Base-by-base conservation (phyloP, 257 asterid genomes). In the Forsythia viridissima region DNA sequence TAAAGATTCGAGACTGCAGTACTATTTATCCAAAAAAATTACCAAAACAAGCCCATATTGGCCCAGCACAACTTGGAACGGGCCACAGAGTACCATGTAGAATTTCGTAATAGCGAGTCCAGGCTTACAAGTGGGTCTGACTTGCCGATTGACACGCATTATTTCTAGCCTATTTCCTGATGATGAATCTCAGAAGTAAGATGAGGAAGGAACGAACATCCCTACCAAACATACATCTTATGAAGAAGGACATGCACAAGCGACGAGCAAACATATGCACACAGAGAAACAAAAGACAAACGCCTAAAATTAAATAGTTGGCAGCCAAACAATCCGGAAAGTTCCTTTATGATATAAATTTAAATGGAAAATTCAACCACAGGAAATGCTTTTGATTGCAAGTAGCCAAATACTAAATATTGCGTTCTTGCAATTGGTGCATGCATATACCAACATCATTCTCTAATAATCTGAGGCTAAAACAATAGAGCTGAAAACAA, bases 371-470 rank as follows among this genome's bases (percentile, higher is more conserved):
- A 52, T 20, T 20, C 67, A 20, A 21, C 15, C 36, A 8, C 11
- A 61, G 37, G 37, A 61, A 61, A 61, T 61, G 69, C 69, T 61
- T 61, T 24, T 61, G 38, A 61, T 61, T 61, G 69, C 69, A 61
- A 61, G 38, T 20, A 20, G 13, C 34, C 67, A 59, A 59, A 20
- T 20, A 59, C 13, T 12, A 59, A 59, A 20, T 59, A 59, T 34
- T n/a, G 16, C 21, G 21, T 20, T 30, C 69, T 61, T 9, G 69
- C 69, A 61, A 61, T 61, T 30, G 69, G 69, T 38, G 21, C 77
- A 48, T 40, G 80, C 63, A 36, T 73, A 69, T n/a, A 18, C 48
- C 61, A 59, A 30, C 73, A 74, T 21, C 70, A 73, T 42, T 43
- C 34, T 30, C 34, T 30, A 30, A 30, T 30, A 30, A 30, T 30